Percentiles rank a stretch among this genome's conserved stretches.
These are phyloP conservation scores for Mesembryanthemum crystallinum DNA, from an alignment of 148 eudicot genomes.

Conservation along the genomic window DNA sequence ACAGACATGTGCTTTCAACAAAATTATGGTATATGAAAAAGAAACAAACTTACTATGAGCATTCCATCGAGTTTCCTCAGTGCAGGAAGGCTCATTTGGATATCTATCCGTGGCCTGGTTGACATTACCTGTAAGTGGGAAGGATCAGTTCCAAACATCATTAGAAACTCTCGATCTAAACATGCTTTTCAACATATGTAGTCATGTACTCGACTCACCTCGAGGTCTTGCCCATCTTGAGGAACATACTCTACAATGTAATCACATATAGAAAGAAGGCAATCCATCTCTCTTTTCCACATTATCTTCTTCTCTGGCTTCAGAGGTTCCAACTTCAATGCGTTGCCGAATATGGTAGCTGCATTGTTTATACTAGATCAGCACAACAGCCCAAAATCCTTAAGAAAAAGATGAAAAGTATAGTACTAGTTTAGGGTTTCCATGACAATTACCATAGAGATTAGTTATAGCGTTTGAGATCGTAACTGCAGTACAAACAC, in stretches of 20 bases:
- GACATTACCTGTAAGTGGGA: slow-evolving; percentile 52
- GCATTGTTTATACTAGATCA: slow-evolving; percentile 15
- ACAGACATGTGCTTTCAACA: not conserved
- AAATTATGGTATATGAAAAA: not conserved
- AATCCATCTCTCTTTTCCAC: slow-evolving; percentile 98
- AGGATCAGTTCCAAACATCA: not conserved
- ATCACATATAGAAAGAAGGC: slow-evolving; percentile 88
- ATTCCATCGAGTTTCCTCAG: slow-evolving; percentile 77
- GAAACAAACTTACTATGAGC: slow-evolving; percentile 59
- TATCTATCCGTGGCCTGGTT: slow-evolving; percentile 68
- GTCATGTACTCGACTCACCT: slow-evolving; percentile 41
- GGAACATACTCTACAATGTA: slow-evolving; percentile 66
- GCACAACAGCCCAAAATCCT: not conserved
- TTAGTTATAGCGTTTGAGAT: slow-evolving; percentile 94
- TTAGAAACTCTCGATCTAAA: not conserved
- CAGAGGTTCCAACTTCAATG: slow-evolving; percentile 78
- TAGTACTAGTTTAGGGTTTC: no score
- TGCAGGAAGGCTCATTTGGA: slow-evolving; percentile 85
- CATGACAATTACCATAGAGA: slow-evolving; percentile 62
- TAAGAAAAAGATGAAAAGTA: not conserved
- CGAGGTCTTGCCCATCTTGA: slow-evolving; percentile 46
- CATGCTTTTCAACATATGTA: not conserved
- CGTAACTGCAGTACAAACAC: slow-evolving; percentile 78
- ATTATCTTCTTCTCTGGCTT: slow-evolving; percentile 71
- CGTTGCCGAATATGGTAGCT: slow-evolving; percentile 91